A percentile compares a stretch with the other conserved stretches of the same genome.
These are phyloP conservation scores for Arachis monticola DNA, from an alignment of 331 rosid genomes.

Conservation along the genomic window DNA sequence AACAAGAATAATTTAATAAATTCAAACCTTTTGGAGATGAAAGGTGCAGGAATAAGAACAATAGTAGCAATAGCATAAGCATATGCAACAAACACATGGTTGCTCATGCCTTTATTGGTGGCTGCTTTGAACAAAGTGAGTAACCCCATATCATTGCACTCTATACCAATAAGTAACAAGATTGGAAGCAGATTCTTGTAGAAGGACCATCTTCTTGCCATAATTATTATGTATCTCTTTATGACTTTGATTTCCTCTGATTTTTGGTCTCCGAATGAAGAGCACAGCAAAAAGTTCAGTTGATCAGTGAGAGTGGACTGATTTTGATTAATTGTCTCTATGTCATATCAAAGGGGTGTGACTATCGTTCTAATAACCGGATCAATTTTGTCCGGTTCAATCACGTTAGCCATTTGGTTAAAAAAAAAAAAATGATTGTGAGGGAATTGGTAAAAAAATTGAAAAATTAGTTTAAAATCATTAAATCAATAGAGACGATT, in stretches of 20 bases:
- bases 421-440: too few relatives aligned
- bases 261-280: too few relatives aligned
- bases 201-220: slow-evolving; percentile 39
- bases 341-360: too few relatives aligned
- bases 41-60: slow-evolving; percentile 68
- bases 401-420: too few relatives aligned
- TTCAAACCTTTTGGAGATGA: slow-evolving; percentile 56
- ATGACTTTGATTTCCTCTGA: background rate
- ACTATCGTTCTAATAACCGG: too few relatives aligned
- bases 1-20: background rate
- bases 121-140: slow-evolving; percentile 93
- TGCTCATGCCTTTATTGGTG: slow-evolving; percentile 75
- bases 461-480: too few relatives aligned
- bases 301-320: too few relatives aligned
- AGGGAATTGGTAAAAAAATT: too few relatives aligned
- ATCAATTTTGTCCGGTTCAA: too few relatives aligned
- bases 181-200: slow-evolving; percentile 63
- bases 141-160: slow-evolving; percentile 63
- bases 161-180: slow-evolving; percentile 63
- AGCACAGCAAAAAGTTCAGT: too few relatives aligned
- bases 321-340: too few relatives aligned
- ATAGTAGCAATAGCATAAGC: slow-evolving; percentile 80
- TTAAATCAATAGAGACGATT: too few relatives aligned
- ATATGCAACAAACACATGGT: slow-evolving; percentile 83
- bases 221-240: background rate